Base-by-base conservation (phyloP, 1,284 basidiomycete species). In the Pseudozyma pruni region DNA sequence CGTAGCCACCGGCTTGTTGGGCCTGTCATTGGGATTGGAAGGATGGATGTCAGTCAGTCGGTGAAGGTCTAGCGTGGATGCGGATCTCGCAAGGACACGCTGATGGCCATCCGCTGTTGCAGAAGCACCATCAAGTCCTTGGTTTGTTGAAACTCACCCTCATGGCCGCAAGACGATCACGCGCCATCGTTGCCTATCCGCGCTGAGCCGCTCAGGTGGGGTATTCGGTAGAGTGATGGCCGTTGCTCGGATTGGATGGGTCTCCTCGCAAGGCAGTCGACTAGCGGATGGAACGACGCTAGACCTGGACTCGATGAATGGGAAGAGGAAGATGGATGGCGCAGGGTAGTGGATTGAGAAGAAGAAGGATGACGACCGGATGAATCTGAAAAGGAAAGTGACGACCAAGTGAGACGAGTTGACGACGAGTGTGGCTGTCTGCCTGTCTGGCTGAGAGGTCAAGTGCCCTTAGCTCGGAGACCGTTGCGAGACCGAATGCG, bases 1-100 rank as follows among this genome's bases (percentile, higher is more conserved):
- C 76, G 56, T 81, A 81, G 19, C 79, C 79, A 48, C 74, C 75
- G 6, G 75, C 71, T 45, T 75, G 71, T 43, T 74, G 71, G 49
- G 58, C 80, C 64, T 72, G 42, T 31, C 10, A 49, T 19, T 16
- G 19, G 32, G 16, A n/a, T 2, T 19, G 19, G 13, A 37, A 35
- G 8, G 17, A 23, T 6, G 66, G 59, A 39, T 49, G 45, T 52
- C 19, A 34, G 17, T 40, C 20, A 33, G 22, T 22, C 20, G 6
- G 33, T 14, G 1, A 22, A 1, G n/a, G 20, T 6, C 17, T 42
- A 22, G 8, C n/a, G n/a, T 7, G 16, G 41, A 16, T 19, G 17
- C 14, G 14, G 8, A 25, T 8, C 7, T 7, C 10, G 40, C 7
- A 22, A 17, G 17, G 13, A 29, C 14, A 6, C 11, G 10, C 14